Base-by-base conservation (phyloP, 371 early-diverging fungal genomes). In the Dentiscutata heterogama region DNA sequence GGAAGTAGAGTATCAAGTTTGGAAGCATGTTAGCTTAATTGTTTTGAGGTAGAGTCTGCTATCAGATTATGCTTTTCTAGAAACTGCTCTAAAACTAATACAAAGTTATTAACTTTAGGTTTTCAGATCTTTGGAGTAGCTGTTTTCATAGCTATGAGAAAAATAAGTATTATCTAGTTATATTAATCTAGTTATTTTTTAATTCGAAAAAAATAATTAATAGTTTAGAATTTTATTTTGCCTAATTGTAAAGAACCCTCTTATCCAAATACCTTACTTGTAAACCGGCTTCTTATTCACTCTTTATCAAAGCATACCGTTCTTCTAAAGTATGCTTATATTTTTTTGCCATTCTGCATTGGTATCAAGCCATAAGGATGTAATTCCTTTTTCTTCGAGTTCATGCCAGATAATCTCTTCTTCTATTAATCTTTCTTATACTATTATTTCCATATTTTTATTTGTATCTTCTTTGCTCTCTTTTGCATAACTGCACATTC, bases 1-100 rank as follows among this genome's bases (percentile, higher is more conserved):
- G 20, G 46, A 46, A 70, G 16, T 39, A 1, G 20, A 3, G 3
- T 18, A 70, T 6, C 6, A 70, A 70, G 70, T 70, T 70, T 16
- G 0, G 22, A 22, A 46, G 20, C 39, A 70, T 70, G 70, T 70
- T 70, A 5, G 20, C 70, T 70, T 70, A 70, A 70, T 70, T 70
- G 39, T 35, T 35, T n/a, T 70, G 5, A 20, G 20, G 20, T 70
- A 20, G 70, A 70, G 22, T 70, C 2, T 8, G 63, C 29, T 16
- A 2, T 11, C 63, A 63, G 29, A 63, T 63, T 63, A 63, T 63
- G 1, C 63, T 63, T 63, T 63, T 70, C 2, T 63, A 63, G 5
- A 14, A 63, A 63, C 64, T 63, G 11, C 0, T 63, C 64, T 5
- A 63, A 63, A 10, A 63, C 31, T 4, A 25, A 13, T 5, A 63